Evolutionary conservation across 345 rosid genomes (phyloP).

Genomic region (Limnanthes douglasii): DNA sequence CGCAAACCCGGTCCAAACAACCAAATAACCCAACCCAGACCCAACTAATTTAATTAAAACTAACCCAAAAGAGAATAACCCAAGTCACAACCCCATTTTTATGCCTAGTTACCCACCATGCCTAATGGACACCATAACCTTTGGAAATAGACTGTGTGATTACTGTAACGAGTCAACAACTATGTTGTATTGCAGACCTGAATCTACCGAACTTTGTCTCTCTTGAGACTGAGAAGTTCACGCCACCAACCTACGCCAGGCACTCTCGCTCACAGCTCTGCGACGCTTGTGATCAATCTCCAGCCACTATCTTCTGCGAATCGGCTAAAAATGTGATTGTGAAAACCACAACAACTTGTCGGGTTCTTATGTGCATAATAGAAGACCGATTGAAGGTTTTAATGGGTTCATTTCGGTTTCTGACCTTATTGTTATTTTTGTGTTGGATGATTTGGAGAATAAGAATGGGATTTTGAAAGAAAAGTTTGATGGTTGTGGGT

Average conservation of each 20-base stretch:
- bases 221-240: constrained; percentile 62
- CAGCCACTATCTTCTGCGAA: constrained; percentile 57
- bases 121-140: too few relatives aligned
- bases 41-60: too few relatives aligned
- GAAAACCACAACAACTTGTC: constrained; percentile 25
- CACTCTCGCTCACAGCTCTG: constrained; percentile 54
- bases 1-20: too few relatives aligned
- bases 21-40: too few relatives aligned
- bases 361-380: constrained; percentile 15
- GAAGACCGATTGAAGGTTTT: constrained; percentile 51
- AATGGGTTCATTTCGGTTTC: constrained; percentile 32
- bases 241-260: constrained; percentile 49
- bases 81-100: too few relatives aligned
- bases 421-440: constrained; percentile 26
- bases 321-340: constrained; percentile 64
- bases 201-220: constrained; percentile 55
- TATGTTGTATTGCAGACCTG: constrained; percentile 53
- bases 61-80: too few relatives aligned
- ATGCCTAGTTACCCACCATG: too few relatives aligned
- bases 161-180: constrained; percentile 40
- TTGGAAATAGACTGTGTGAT: constrained; percentile 53
- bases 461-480: constrained; percentile 13
- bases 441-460: constrained; percentile 28
- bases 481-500: constrained; percentile 6
- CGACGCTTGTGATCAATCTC: constrained; percentile 31